Base-by-base conservation (phyloP, 164 flowering plant genomes). In the Liquidambar formosana region DNA sequence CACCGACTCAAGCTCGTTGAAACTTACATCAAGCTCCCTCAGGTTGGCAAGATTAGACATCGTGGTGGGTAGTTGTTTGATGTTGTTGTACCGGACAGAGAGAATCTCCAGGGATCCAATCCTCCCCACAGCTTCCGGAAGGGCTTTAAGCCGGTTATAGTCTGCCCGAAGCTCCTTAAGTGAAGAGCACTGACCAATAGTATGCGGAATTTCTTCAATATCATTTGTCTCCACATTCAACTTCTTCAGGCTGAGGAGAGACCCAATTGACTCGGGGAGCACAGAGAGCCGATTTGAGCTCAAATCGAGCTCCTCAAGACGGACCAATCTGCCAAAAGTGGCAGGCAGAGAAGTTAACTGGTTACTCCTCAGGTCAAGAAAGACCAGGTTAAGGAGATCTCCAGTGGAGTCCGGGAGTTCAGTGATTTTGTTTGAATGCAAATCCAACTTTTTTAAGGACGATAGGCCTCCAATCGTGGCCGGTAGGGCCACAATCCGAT, bases 41-140 rank as follows among this genome's bases (percentile, higher is more conserved):
- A 93, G 76, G 27, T 70, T 88, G 28, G 79, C 33, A 25, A 91
- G 74, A 68, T 89, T 84, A 22, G 91, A 81, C 97, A 91, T 87
- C 13, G 98, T 93, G 18, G 97, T 91, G 3, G 98, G 98, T 23
- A 93, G 66, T 63, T 82, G 85, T 69, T 80, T 88, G 65, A 93
- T 86, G 69, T 89, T 89, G 74, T 93, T 93, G 70, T 89, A 93
- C 27, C 93, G 85, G 45, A 91, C 87, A 10, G 85, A 71, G n/a
- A 93, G 78, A 64, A 91, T 70, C 85, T 88, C 91, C 25, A 91
- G 71, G n/a, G 82, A 71, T 33, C 67, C 83, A 68, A 93, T 86
- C 82, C 81, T 83, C 38, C 98, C 98, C 8, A 91, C 79, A 64
- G 98, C 98, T 76, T 93, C 98, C 0, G 98, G 98, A 48, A 93